These are phyloP conservation scores for Diaporthe citrichinensis DNA, from an alignment of 2,329 filamentous ascomycete genomes.

Conservation along the genomic window DNA sequence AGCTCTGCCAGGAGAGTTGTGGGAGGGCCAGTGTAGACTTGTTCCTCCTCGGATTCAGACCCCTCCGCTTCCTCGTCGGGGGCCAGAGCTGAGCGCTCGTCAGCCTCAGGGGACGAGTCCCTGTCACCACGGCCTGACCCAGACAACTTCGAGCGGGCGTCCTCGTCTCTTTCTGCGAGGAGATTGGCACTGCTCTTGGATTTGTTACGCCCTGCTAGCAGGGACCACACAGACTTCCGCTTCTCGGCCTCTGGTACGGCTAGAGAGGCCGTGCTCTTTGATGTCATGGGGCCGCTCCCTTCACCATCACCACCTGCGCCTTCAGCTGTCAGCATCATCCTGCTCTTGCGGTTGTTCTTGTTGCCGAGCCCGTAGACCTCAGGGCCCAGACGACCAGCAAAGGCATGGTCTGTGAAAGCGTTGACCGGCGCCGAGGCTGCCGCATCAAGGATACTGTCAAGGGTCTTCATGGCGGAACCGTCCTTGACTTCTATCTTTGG, in stretches of 20 bases:
- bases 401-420: slow-evolving; percentile 92
- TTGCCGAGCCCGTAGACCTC: slow-evolving; percentile 79
- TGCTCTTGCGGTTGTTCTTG: slow-evolving; percentile 59
- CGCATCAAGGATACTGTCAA: slow-evolving; percentile 93
- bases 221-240: slow-evolving; percentile 43
- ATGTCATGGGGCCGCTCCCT: slow-evolving; percentile 45
- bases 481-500: slow-evolving; percentile 73
- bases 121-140: slow-evolving; percentile 31
- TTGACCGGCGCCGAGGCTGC: slow-evolving; percentile 89
- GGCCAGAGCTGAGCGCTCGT: slow-evolving; percentile 43
- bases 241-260: slow-evolving; percentile 42
- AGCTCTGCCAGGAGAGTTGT: slow-evolving; percentile 94
- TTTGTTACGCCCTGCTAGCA: slow-evolving; percentile 44
- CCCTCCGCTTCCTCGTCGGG: slow-evolving; percentile 49
- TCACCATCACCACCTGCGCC: not conserved
- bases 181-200: slow-evolving; percentile 42
- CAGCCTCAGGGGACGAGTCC: slow-evolving; percentile 42
- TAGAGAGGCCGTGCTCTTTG: slow-evolving; percentile 43
- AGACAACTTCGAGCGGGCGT: slow-evolving; percentile 42
- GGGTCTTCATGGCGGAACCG: slow-evolving; percentile 87
- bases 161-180: slow-evolving; percentile 38
- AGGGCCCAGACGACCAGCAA: slow-evolving; percentile 80
- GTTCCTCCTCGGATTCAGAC: slow-evolving; percentile 59
- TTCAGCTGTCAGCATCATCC: slow-evolving; percentile 32
- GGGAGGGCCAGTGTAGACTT: slow-evolving; percentile 77